These are phyloP conservation scores for Exophiala spinifera DNA, from an alignment of 2,329 filamentous ascomycete genomes.

Conservation along the genomic window DNA sequence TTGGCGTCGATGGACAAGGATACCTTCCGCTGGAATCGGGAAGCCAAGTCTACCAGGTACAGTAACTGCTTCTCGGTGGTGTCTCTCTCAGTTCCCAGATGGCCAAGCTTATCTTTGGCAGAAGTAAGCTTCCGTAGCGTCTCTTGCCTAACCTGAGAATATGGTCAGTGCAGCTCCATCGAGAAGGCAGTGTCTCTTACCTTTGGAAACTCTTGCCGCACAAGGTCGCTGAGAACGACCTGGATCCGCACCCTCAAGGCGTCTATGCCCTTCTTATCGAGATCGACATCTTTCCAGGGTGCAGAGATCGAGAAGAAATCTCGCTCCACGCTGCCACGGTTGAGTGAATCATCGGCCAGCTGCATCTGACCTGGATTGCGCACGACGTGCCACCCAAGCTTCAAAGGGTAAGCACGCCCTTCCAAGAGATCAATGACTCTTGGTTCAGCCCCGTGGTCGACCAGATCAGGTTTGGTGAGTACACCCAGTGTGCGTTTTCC, in stretches of 20 bases:
- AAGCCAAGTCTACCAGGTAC: slow-evolving; percentile 40
- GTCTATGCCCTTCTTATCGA: slow-evolving; percentile 42
- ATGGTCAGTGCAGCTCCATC: not conserved
- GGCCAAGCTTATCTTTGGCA: slow-evolving; percentile 29
- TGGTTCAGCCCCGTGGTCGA: slow-evolving; percentile 26
- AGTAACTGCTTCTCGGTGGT: slow-evolving; percentile 36
- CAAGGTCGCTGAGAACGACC: slow-evolving; percentile 42
- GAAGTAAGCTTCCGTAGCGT: slow-evolving; percentile 16
- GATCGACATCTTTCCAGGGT: slow-evolving; percentile 37
- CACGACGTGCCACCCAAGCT: slow-evolving; percentile 35
- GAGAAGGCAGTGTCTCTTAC: slow-evolving; percentile 26
- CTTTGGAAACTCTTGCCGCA: slow-evolving; percentile 47
- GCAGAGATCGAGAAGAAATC: slow-evolving; percentile 33
- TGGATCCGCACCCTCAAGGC: slow-evolving; percentile 41
- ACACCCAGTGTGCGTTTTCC: slow-evolving; percentile 43
- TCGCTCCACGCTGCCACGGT: slow-evolving; percentile 35
- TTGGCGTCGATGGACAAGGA: slow-evolving; percentile 36
- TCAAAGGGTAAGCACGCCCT: slow-evolving; percentile 2
- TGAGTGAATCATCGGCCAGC: slow-evolving; percentile 17
- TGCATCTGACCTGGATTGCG: slow-evolving; percentile 36
- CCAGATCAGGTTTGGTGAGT: slow-evolving; percentile 44
- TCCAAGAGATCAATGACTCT: not conserved
- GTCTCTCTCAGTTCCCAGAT: slow-evolving; percentile 37
- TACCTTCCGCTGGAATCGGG: slow-evolving; percentile 39
- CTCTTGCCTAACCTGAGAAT: not conserved